These are phyloP conservation scores for Neophaeococcomyces mojaviensis DNA, from an alignment of 2,329 filamentous ascomycete genomes.

Conservation along the genomic window DNA sequence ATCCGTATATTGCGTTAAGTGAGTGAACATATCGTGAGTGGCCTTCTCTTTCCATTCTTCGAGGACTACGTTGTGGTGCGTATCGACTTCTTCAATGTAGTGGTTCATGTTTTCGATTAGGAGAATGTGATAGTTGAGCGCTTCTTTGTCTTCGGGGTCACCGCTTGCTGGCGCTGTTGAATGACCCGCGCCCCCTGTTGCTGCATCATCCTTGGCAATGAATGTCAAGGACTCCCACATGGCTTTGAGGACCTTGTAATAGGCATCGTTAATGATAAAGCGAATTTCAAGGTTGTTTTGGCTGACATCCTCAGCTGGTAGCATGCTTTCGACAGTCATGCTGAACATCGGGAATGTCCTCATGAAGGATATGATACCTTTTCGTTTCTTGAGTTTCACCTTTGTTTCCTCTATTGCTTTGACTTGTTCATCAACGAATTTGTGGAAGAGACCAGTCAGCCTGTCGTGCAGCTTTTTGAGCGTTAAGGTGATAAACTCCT, in stretches of 20 bases:
- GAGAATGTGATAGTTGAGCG: slow-evolving; percentile 92
- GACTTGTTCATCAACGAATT: slow-evolving; percentile 91
- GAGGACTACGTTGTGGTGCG: slow-evolving; percentile 64
- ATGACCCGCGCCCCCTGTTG: slow-evolving; percentile 34
- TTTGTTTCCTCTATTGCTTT: slow-evolving; percentile 96
- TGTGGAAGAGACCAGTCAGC: slow-evolving; percentile 68
- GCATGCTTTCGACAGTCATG: slow-evolving; percentile 75
- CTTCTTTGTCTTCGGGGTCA: slow-evolving; percentile 89
- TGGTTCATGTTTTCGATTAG: slow-evolving; percentile 99
- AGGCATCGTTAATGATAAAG: slow-evolving; percentile 74
- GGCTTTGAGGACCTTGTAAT: slow-evolving; percentile 78
- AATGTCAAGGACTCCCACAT: slow-evolving; percentile 98
- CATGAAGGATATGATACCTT: slow-evolving; percentile 92
- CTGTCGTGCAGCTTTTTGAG: slow-evolving; percentile 72
- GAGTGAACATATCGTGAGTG: slow-evolving; percentile 69
- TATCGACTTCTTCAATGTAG: slow-evolving; percentile 84
- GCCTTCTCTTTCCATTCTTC: slow-evolving; percentile 78
- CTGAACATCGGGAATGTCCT: slow-evolving; percentile 84
- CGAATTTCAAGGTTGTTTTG: slow-evolving; percentile 60
- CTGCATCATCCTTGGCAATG: slow-evolving; percentile 67
- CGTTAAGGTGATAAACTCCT: slow-evolving; percentile 77
- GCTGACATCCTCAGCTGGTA: slow-evolving; percentile 47
- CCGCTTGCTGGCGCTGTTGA: slow-evolving; percentile 25
- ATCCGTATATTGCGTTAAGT: slow-evolving; percentile 78
- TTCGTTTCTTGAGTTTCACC: slow-evolving; percentile 97